Evolutionary conservation across 2,329 filamentous ascomycete genomes (phyloP).

Genomic region (Monosporascus sp.): DNA sequence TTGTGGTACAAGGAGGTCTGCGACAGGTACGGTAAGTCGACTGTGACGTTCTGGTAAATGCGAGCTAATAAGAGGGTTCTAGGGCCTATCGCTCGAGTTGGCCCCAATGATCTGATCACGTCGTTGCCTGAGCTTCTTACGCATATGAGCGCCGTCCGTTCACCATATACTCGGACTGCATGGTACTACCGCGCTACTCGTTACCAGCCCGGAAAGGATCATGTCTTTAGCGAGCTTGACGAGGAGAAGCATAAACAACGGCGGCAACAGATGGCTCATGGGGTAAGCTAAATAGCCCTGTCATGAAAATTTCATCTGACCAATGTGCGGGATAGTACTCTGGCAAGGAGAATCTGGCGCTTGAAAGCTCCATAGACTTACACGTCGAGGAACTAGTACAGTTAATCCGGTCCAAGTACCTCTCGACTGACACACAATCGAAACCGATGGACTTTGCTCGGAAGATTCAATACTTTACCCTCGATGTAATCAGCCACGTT

Average conservation of each 20-base stretch:
- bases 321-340: slow-evolving; percentile 37
- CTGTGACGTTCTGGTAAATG: too few species aligned
- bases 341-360: slow-evolving; percentile 45
- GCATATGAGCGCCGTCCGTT: slow-evolving; percentile 30
- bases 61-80: not conserved
- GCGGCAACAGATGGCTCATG: slow-evolving; percentile 45
- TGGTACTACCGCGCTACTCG: slow-evolving; percentile 42
- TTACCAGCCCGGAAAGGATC: slow-evolving; percentile 44
- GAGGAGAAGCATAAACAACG: slow-evolving; percentile 39
- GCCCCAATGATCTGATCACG: slow-evolving; percentile 5
- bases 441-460: slow-evolving; percentile 39
- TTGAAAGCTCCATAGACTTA: slow-evolving; percentile 44
- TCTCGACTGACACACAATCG: slow-evolving; percentile 1
- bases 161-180: slow-evolving; percentile 33
- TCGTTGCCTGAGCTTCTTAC: slow-evolving; percentile 8
- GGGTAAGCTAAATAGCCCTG: slow-evolving; percentile 28
- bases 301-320: not conserved
- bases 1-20: not conserved
- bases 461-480: slow-evolving; percentile 44
- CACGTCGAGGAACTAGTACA: slow-evolving; percentile 38
- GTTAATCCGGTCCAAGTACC: slow-evolving; percentile 40
- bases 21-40: not conserved
- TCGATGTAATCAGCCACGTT: slow-evolving; percentile 48
- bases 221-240: slow-evolving; percentile 46
- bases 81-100: slow-evolving; percentile 5